These are phyloP conservation scores for Sarocladium brachiariae DNA, from an alignment of 2,329 filamentous ascomycete genomes.

Conservation along the genomic window DNA sequence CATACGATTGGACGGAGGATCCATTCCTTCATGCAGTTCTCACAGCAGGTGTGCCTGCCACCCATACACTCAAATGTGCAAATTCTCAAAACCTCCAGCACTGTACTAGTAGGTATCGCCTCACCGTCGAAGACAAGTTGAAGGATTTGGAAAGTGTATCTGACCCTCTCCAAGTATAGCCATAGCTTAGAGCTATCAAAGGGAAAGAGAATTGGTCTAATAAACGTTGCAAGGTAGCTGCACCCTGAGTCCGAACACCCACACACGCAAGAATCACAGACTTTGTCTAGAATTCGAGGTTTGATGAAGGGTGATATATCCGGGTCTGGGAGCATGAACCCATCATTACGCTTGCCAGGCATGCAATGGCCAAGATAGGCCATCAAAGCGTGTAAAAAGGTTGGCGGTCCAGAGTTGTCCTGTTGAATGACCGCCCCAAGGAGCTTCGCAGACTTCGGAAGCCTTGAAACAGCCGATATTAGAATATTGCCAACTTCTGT, in stretches of 20 bases:
- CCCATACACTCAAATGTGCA: not conserved
- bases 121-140: not conserved
- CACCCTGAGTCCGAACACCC: not conserved
- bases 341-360: not conserved
- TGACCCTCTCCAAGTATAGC: not conserved
- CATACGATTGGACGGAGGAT: not conserved
- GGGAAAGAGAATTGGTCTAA: not conserved
- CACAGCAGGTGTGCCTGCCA: slow-evolving; percentile 3
- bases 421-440: too few species aligned
- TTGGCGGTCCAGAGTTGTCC: too few species aligned
- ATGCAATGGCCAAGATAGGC: not conserved
- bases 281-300: not conserved
- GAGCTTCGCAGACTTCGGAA: too few species aligned
- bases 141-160: not conserved
- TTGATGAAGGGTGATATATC: not conserved
- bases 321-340: not conserved
- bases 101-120: not conserved
- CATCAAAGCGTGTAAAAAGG: not conserved
- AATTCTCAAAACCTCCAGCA: not conserved
- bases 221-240: not conserved
- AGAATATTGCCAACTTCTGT: not conserved
- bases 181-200: too few species aligned
- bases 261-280: not conserved
- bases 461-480: not conserved
- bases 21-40: not conserved